A percentile compares a stretch with the other conserved stretches of the same genome.
These are phyloP conservation scores for Plectranthus barbatus DNA, from an alignment of 257 asterid genomes.

Conservation along the genomic window DNA sequence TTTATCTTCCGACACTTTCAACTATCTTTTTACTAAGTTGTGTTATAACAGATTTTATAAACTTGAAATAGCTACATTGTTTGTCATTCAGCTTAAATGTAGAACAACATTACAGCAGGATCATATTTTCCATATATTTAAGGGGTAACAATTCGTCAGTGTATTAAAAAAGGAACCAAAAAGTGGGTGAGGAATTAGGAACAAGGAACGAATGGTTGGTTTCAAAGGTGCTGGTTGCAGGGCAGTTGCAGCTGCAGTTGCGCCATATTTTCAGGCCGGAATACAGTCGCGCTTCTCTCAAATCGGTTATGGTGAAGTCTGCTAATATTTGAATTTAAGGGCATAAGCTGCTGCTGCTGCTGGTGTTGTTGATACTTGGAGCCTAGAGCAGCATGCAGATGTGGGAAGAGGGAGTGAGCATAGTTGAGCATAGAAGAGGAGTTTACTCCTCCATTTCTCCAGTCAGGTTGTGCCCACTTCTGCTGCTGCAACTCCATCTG, in stretches of 20 bases:
- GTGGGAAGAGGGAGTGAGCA: slow-evolving; percentile 36
- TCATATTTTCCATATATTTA: background rate
- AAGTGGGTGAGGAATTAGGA: background rate
- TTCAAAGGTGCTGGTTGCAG: slow-evolving; percentile 36
- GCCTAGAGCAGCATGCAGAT: slow-evolving; percentile 33
- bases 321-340: slow-evolving; percentile 18
- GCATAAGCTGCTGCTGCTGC: slow-evolving; percentile 33
- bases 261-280: slow-evolving; percentile 22
- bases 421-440: slow-evolving; percentile 32
- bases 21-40: background rate
- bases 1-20: background rate
- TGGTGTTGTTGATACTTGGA: slow-evolving; percentile 32
- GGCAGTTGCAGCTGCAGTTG: slow-evolving; percentile 32
- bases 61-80: background rate
- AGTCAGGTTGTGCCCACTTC: slow-evolving; percentile 29
- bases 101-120: background rate
- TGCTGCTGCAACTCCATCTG: slow-evolving; percentile 23
- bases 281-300: slow-evolving; percentile 27
- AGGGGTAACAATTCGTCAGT: background rate
- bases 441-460: slow-evolving; percentile 20
- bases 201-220: background rate
- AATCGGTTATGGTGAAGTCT: slow-evolving; percentile 32
- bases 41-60: background rate
- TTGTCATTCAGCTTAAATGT: background rate
- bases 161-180: background rate